Evolutionary conservation across 768 basidiomycete species (phyloP).

Genomic region (Ramaria sp.): DNA sequence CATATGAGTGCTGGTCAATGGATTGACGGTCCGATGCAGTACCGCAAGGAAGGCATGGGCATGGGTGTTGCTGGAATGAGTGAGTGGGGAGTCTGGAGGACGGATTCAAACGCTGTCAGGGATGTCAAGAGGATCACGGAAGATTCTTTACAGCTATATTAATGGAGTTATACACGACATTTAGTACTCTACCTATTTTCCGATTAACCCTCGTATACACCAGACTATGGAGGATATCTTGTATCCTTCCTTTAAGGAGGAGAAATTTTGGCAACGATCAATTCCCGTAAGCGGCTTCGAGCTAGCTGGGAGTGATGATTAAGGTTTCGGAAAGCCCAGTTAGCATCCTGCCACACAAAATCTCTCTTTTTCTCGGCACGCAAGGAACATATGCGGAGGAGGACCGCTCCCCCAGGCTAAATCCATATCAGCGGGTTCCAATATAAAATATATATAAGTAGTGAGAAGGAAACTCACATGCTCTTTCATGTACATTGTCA

Average conservation of each 20-base stretch:
- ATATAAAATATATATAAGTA: background rate
- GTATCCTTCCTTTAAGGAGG: background rate
- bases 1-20: slow-evolving; percentile 68
- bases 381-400: slow-evolving; percentile 42
- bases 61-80: slow-evolving; percentile 47
- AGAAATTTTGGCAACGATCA: slow-evolving; percentile 30
- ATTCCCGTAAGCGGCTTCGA: slow-evolving; percentile 32
- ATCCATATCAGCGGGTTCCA: slow-evolving; percentile 4
- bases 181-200: background rate
- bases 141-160: background rate
- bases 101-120: slow-evolving; percentile 39
- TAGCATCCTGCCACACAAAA: slow-evolving; percentile 32
- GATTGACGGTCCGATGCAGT: slow-evolving; percentile 40
- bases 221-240: too few species aligned
- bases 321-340: slow-evolving; percentile 57
- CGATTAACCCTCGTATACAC: background rate
- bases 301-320: slow-evolving; percentile 63
- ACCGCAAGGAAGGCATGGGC: slow-evolving; percentile 47
- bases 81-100: slow-evolving; percentile 64
- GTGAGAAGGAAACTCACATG: slow-evolving; percentile 39
- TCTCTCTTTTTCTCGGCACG: slow-evolving; percentile 12
- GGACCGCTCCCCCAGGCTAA: slow-evolving; percentile 51
- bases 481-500: slow-evolving; percentile 46
- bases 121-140: slow-evolving; percentile 9
- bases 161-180: background rate